Evolutionary conservation across 225 moss, liverwort and hornwort species (phyloP).

Genomic region (Marchantia paleacea): DNA sequence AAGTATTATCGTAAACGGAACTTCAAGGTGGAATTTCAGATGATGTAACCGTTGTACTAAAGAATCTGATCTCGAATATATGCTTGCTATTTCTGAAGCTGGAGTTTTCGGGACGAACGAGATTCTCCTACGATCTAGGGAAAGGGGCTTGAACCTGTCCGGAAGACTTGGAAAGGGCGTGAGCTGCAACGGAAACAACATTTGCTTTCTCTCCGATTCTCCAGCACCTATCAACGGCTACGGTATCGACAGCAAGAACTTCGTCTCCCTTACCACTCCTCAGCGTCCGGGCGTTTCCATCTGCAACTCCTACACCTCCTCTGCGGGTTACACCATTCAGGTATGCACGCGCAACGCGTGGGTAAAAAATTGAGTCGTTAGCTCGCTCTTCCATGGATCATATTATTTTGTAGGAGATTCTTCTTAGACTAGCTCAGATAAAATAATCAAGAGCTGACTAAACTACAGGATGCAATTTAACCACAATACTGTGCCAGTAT

Average conservation of each 20-base stretch:
- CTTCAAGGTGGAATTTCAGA: too few relatives aligned
- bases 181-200: conserved; percentile 27
- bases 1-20: too few relatives aligned
- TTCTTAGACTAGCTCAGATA: background rate
- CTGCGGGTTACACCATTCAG: conserved; percentile 13
- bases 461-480: too few relatives aligned
- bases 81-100: background rate
- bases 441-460: background rate
- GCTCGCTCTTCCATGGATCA: background rate
- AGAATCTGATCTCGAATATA: background rate
- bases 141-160: conserved; percentile 11
- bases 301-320: conserved; percentile 23
- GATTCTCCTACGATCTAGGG: conserved; percentile 18
- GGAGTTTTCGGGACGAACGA: conserved; percentile 18
- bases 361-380: background rate
- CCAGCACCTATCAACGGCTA: background rate
- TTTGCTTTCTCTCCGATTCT: background rate
- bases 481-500: too few relatives aligned
- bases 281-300: conserved; percentile 18
- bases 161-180: conserved; percentile 15
- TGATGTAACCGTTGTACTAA: too few relatives aligned
- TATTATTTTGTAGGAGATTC: background rate
- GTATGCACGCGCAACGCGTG: background rate
- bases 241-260: background rate
- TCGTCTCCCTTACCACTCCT: conserved; percentile 7